Percentiles rank a stretch among this genome's conserved stretches.
Evolutionary conservation across 1,284 basidiomycete genomes (phyloP).

Genomic region (Inonotus obliquus): DNA sequence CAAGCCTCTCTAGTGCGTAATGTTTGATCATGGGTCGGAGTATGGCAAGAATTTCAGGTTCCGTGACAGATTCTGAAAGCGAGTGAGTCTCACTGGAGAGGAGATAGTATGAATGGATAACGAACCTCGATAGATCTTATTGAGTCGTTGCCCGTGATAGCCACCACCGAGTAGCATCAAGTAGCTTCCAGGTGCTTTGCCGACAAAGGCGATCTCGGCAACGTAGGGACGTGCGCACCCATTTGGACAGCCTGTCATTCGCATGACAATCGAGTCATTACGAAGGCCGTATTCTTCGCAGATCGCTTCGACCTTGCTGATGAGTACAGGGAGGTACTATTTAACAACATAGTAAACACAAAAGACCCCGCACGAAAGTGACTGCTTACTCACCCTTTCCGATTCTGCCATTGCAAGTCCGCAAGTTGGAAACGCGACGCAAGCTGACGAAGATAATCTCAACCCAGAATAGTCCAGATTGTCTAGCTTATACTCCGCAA

Average conservation of each 20-base stretch:
- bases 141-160: conserved; percentile 88
- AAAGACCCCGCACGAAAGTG: neutral
- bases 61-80: conserved; percentile 78
- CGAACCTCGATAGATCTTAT: conserved; percentile 85
- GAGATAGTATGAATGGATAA: conserved; percentile 6
- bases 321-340: conserved; percentile 88
- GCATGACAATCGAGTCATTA: conserved; percentile 94
- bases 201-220: conserved; percentile 94
- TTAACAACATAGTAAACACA: conserved; percentile 11
- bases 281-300: conserved; percentile 91
- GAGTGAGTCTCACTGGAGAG: conserved; percentile 14
- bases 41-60: conserved; percentile 91
- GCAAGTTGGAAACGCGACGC: conserved; percentile 98
- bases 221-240: conserved; percentile 94
- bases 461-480: conserved; percentile 80
- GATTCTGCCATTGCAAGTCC: conserved; percentile 91
- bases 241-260: conserved; percentile 97
- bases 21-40: conserved; percentile 89
- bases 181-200: conserved; percentile 93
- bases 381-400: conserved; percentile 54
- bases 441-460: conserved; percentile 85
- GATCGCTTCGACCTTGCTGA: conserved; percentile 94
- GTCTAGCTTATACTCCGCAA: conserved; percentile 89
- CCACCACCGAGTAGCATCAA: conserved; percentile 95
- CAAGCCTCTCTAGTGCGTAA: conserved; percentile 83